Evolutionary conservation across 139 green algal genomes (phyloP).

Genomic region (Auxenochlorella pyrenoidosa): DNA sequence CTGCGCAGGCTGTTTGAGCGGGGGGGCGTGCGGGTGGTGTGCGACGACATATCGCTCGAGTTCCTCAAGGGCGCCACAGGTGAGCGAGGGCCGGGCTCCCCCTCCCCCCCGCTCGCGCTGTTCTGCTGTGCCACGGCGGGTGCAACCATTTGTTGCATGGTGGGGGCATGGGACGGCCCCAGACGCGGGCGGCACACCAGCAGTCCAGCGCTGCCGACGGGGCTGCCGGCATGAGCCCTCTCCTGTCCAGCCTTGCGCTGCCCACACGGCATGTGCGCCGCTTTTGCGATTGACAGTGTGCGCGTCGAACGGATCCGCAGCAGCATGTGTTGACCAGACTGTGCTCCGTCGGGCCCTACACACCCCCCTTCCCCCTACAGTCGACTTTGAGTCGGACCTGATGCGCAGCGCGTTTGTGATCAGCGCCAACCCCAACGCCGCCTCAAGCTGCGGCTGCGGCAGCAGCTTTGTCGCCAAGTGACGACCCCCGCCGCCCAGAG

Average conservation of each 20-base stretch:
- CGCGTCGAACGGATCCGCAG: no score
- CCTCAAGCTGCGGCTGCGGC: slow-evolving; percentile 83
- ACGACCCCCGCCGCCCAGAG: background rate
- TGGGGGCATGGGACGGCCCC: no score
- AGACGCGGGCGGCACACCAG: no score
- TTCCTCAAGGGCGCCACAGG: slow-evolving; percentile 83
- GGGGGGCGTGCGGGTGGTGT: slow-evolving; percentile 81
- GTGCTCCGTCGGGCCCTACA: background rate
- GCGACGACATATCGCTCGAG: slow-evolving; percentile 85
- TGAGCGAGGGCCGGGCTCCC: background rate
- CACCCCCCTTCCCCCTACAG: background rate
- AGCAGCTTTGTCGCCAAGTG: slow-evolving; percentile 84
- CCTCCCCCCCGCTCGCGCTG: background rate
- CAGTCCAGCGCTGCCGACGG: no score
- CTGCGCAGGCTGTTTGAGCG: slow-evolving; percentile 73
- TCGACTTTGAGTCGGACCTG: slow-evolving; percentile 91
- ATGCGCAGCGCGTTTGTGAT: slow-evolving; percentile 91
- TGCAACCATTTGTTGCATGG: no score
- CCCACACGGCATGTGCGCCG: no score
- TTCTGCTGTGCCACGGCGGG: background rate
- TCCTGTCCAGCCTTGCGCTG: no score
- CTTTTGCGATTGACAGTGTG: no score
- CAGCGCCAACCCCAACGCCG: slow-evolving; percentile 81
- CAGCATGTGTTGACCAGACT: background rate
- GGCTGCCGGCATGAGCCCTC: no score